Evolutionary conservation across 306 rosid species (phyloP).

Genomic region (Fragaria nilgerrensis): DNA sequence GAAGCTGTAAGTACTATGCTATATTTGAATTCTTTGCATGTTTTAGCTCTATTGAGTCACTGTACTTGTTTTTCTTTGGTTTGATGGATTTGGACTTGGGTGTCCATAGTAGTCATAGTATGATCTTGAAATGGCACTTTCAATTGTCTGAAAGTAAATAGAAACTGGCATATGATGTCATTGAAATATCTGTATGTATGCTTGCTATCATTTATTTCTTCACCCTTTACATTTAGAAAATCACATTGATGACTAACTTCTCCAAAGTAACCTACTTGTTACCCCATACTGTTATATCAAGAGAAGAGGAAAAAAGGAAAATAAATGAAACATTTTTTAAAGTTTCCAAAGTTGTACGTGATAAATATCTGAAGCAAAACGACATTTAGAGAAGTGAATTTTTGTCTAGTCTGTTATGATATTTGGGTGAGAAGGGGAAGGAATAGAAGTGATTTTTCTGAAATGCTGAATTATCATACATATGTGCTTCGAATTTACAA

Average conservation of each 20-base stretch:
- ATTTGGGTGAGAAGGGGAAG: neutral
- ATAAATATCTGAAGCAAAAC: neutral
- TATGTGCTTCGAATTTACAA: neutral
- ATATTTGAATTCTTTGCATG: neutral
- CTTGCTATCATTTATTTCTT: neutral
- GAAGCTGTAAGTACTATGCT: constrained; percentile 77
- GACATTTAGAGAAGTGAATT: neutral
- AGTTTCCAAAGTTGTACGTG: neutral
- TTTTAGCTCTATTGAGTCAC: neutral
- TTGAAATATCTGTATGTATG: neutral
- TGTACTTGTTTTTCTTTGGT: neutral
- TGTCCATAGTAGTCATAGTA: neutral
- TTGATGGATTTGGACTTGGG: neutral
- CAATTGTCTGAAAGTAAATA: neutral
- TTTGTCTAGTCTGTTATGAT: neutral
- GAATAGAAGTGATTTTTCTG: neutral
- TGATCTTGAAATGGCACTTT: neutral
- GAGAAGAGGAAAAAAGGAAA: neutral
- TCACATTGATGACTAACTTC: neutral
- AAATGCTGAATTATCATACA: neutral
- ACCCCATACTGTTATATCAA: neutral
- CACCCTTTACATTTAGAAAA: neutral
- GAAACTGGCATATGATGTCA: neutral
- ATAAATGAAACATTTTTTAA: neutral
- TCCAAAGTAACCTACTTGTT: neutral